Conservation (phyloP, 495 filamentous ascomycete genomes). For the Tuber magnatum region DNA sequence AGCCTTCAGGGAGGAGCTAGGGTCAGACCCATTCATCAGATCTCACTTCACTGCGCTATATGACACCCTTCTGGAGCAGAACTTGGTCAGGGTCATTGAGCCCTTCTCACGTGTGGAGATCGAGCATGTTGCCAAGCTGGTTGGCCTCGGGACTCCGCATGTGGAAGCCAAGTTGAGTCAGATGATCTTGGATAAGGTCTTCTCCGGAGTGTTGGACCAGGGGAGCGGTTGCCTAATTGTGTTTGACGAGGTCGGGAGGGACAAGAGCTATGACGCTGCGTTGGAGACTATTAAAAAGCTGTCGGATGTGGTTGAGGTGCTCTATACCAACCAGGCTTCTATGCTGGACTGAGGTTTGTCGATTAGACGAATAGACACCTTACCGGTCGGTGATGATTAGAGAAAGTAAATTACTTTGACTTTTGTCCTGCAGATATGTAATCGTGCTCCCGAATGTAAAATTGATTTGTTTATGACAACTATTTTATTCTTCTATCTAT, state of each 20-base stretch:
- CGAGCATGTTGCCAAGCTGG: conserved; percentile 91
- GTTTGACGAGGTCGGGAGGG: conserved; percentile 86
- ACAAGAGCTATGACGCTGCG: conserved; percentile 89
- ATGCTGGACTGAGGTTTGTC: conserved; percentile 65
- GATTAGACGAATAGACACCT: conserved; percentile 21
- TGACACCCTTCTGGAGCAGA: conserved; percentile 98
- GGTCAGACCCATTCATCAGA: conserved; percentile 86
- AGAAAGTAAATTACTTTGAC: neutral
- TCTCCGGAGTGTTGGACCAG: conserved; percentile 94
- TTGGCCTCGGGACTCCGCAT: conserved; percentile 89
- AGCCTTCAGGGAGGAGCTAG: conserved; percentile 82
- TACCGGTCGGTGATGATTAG: neutral
- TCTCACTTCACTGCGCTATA: conserved; percentile 90
- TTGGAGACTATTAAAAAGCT: conserved; percentile 93
- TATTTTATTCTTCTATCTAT: neutral
- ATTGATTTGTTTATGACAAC: neutral
- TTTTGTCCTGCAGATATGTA: neutral
- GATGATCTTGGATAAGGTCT: conserved; percentile 99
- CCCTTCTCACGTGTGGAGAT: conserved; percentile 96
- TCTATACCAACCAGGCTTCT: conserved; percentile 96
- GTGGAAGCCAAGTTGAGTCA: conserved; percentile 96
- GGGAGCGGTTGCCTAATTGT: conserved; percentile 96
- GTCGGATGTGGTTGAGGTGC: conserved; percentile 91
- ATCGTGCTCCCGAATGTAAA: neutral
- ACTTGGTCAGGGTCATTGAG: conserved; percentile 98